Evolutionary conservation across 75 land plant genomes (phyloP).

Genomic region (Pinus albicaulis): DNA sequence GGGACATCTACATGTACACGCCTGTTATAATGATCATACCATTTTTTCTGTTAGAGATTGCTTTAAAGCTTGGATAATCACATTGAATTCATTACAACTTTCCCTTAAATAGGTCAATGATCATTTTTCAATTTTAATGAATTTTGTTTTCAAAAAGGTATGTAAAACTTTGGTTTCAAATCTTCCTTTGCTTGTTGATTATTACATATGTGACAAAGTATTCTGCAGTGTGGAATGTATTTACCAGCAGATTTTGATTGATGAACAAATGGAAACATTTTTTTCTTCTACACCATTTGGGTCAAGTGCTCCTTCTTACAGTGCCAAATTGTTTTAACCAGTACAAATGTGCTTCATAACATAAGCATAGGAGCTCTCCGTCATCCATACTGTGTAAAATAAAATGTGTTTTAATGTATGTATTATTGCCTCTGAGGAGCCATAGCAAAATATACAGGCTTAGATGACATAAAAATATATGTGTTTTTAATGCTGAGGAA

Average conservation of each 20-base stretch:
- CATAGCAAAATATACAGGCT: background rate
- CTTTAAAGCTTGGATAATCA: background rate
- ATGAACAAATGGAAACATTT: constrained; percentile 37
- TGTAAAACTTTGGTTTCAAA: background rate
- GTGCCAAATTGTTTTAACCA: constrained; percentile 2
- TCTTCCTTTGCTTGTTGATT: background rate
- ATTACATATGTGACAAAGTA: constrained; percentile 66
- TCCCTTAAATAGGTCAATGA: no score
- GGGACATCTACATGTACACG: constrained; percentile 46
- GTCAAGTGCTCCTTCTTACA: background rate
- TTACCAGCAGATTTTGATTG: constrained; percentile 47
- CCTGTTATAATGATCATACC: background rate
- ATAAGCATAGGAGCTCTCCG: background rate
- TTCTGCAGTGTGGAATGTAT: constrained; percentile 70
- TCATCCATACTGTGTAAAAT: background rate
- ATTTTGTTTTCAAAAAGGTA: background rate
- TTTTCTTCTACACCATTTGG: background rate
- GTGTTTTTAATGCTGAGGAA: constrained; percentile 2
- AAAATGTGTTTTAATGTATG: background rate
- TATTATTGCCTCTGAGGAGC: constrained; percentile 3
- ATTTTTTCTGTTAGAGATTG: background rate
- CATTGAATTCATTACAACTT: background rate
- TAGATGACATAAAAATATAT: constrained; percentile 3
- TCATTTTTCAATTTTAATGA: background rate
- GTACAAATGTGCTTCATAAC: background rate